Base-by-base conservation (phyloP, 2,329 filamentous ascomycete genomes). In the Aspergillus melleus region DNA sequence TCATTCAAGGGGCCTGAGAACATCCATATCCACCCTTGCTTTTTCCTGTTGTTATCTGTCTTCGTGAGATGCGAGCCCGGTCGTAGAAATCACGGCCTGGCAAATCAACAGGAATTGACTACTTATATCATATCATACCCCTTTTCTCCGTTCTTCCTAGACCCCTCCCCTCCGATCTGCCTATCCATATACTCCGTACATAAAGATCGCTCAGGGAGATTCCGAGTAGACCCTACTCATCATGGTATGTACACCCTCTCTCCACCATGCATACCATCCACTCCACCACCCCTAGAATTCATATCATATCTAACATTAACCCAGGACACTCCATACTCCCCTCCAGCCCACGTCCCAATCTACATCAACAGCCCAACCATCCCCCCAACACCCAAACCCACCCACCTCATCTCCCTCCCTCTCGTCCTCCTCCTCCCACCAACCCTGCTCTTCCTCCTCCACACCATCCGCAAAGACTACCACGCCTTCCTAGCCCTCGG, bases 401-500 rank as follows among this genome's bases (percentile, higher is more conserved):
- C 16, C 29, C 59, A 22, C 11, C 26, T 39, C 42, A 11, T 16
- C 30, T 20, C 52, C 46, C 50, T 30, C 44, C n/a, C 47, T 55
- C 49, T 62, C 55, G 26, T 65, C 52, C 26, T 57, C 36, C 42
- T 67, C 44, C 26, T 64, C 46, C 80, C 84, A 64, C 70, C 79
- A 53, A 68, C 86, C 52, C 78, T 88, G 54, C 65, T 83, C n/a
- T 59, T 68, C 61, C 70, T 80, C 61, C 75, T 90, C 67, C 85
- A 86, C 70, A 85, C 86, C 70, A 90, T 94, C 79, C 68, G 63
- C 49, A 66, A 66, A 59, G 71, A 70, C 61, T 95, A 92, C 76
- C 79, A 81, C 55, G 89, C 88, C 72, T 95, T 92, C 76, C 79
- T 94, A 64, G 84, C 84, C 44, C 86, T 96, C 20, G 91, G 91